A percentile compares a stretch with the other conserved stretches of the same genome.
These are phyloP conservation scores for Botryotinia convoluta DNA, from an alignment of 2,329 filamentous ascomycete genomes.

Conservation along the genomic window DNA sequence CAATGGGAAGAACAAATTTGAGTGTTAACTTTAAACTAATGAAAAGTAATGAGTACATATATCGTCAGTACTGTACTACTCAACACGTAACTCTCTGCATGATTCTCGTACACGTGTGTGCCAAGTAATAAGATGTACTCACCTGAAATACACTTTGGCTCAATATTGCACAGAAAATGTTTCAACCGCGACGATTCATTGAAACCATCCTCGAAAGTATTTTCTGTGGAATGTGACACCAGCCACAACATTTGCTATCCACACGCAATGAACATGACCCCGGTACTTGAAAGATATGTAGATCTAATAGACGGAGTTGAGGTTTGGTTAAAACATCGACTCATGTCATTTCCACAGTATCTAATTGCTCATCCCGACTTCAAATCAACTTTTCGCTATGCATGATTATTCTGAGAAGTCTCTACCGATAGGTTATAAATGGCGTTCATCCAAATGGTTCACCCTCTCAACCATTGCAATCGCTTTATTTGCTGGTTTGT, in stretches of 20 bases:
- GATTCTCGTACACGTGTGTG: background rate
- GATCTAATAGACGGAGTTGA: background rate
- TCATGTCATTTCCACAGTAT: background rate
- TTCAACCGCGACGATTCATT: background rate
- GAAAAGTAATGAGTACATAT: background rate
- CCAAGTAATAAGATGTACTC: background rate
- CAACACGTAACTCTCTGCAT: background rate
- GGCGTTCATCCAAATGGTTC: constrained; percentile 2
- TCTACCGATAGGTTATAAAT: constrained; percentile 1
- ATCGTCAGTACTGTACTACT: background rate
- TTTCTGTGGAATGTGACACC: background rate
- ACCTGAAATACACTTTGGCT: background rate
- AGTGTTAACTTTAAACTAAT: background rate
- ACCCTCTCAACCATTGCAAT: background rate
- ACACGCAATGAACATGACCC: background rate
- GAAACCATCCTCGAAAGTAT: background rate
- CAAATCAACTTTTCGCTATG: background rate
- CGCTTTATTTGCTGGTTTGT: constrained; percentile 5
- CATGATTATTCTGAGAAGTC: background rate
- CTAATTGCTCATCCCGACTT: background rate
- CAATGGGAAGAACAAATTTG: background rate
- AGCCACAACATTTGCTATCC: background rate
- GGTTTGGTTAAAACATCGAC: background rate
- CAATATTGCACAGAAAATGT: background rate
- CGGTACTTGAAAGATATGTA: background rate